Evolutionary conservation across 2,329 filamentous ascomycete genomes (phyloP), one percentile per base, ranked within the genome.

Genomic region (Diaporthe citriasiana): DNA sequence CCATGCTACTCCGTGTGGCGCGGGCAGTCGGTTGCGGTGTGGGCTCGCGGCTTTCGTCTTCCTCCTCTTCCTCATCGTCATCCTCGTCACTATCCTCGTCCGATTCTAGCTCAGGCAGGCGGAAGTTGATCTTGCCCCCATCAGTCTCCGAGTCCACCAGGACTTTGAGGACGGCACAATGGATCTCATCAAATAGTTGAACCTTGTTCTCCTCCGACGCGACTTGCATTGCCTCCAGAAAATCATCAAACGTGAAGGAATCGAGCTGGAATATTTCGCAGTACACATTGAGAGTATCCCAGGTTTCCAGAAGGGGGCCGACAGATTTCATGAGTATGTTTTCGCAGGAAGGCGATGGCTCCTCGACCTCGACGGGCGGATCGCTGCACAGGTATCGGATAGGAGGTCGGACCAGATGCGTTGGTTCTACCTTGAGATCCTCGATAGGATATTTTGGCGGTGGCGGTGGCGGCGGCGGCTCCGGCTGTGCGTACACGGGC

Each of bases 211-310:
- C 91, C 45, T 92, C 89, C 0, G 92, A 95, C 0, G 93, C 89
- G 73, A 95, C 93, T 65, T 92, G 89, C 87, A 99, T 92, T 0
- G 95, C 93, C 81, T 98, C 93, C 6, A 98, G 88, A 79, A 95
- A 98, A 82, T 99, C 97, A 81, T 99, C 97, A 79, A 98, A 97
- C 0, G 96, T 98, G 81, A 99, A 99, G 0, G 96, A 98, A 82
- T 99, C 97, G 35, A 99, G 88, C 79, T 94, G 91, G 80, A 97
- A 97, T 25, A 98, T 93, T 79, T 98, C 95, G 80, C 95, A 97
- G 81, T 98, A 98, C n/a, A 99, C 96, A 79, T 98, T 99, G 45
- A 99, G 88, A 0, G 95, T 98, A 79, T 98, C 95, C 97, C 97
- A 99, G 0, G 94, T 94, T 83, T 98, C 96, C 33, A 99, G 85